These are phyloP conservation scores for Triticum timopheevii DNA, from an alignment of 176 grass and related monocot species.

Conservation along the genomic window DNA sequence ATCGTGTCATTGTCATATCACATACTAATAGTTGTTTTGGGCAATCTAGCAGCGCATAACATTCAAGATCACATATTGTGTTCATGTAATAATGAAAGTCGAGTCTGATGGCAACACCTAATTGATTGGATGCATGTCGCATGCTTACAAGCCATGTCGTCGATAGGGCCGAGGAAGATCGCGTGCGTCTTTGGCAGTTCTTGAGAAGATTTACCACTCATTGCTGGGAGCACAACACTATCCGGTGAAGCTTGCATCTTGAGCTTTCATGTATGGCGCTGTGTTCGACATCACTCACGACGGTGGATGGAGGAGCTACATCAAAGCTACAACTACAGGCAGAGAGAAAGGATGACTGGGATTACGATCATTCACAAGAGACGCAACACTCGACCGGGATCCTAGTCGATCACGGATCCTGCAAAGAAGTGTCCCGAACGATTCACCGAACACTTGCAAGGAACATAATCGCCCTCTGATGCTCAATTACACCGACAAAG, in stretches of 20 bases:
- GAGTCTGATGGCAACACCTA: not conserved
- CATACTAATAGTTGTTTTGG: not conserved
- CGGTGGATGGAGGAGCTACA: too few relatives aligned
- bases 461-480: too few relatives aligned
- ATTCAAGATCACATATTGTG: constrained; percentile 13
- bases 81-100: constrained; percentile 11
- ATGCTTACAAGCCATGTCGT: not conserved
- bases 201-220: not conserved
- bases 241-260: not conserved
- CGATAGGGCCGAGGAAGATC: not conserved
- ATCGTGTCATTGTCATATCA: constrained; percentile 20
- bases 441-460: too few relatives aligned
- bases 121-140: not conserved
- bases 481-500: not conserved
- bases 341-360: not conserved
- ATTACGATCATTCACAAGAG: not conserved
- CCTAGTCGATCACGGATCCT: not conserved
- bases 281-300: too few relatives aligned
- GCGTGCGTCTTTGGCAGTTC: not conserved
- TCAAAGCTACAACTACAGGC: not conserved
- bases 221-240: not conserved
- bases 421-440: not conserved
- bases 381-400: not conserved
- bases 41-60: constrained; percentile 20
- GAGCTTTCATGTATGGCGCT: not conserved